These are phyloP conservation scores for Telfairia occidentalis DNA, from an alignment of 331 rosid genomes.

Conservation along the genomic window DNA sequence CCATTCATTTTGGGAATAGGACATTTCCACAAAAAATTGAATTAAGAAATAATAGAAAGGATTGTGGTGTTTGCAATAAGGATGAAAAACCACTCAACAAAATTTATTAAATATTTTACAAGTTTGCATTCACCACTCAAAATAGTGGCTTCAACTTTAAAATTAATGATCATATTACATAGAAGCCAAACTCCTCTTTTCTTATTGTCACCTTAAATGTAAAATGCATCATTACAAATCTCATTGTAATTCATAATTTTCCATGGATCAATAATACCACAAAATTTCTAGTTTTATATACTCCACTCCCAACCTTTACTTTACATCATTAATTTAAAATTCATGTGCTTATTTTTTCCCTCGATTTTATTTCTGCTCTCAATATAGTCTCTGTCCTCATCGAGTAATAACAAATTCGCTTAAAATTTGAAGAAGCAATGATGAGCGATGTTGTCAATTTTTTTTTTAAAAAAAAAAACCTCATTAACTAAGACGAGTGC, in stretches of 20 bases:
- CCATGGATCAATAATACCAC: background rate
- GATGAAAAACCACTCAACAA: slow-evolving; percentile 2
- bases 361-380: no score
- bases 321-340: no score
- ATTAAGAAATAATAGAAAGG: background rate
- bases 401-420: background rate
- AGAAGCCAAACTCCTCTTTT: background rate
- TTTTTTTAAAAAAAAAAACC: no score
- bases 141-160: background rate
- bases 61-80: slow-evolving; percentile 1
- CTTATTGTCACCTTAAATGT: background rate
- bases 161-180: background rate
- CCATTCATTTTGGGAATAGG: background rate
- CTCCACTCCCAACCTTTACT: background rate
- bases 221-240: background rate
- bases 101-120: background rate
- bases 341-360: no score
- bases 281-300: background rate
- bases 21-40: background rate
- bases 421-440: no score
- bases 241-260: background rate
- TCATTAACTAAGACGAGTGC: no score
- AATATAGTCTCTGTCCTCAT: background rate
- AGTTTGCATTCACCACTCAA: background rate
- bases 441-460: no score